Base-by-base conservation (phyloP, 2,329 filamentous ascomycete genomes). In the Triangularia verruculosa region DNA sequence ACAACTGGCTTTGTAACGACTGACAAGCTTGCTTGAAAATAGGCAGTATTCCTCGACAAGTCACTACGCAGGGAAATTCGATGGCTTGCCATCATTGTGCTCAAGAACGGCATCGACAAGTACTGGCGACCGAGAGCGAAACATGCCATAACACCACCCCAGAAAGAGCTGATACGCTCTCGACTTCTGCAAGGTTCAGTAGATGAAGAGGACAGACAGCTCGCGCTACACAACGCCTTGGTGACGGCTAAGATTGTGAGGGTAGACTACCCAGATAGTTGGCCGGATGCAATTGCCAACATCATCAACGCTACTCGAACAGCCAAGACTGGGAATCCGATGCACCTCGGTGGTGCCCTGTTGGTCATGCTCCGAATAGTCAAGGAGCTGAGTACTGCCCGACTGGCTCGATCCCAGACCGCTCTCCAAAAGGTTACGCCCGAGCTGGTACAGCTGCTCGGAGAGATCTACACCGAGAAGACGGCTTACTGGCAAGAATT, bases 31-130 rank as follows among this genome's bases (percentile, higher is more conserved):
- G 9, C 20, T n/a, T 22, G 9, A 51, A 32, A 30, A 30, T 72
- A 96, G 89, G 84, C 89, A 70, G 85, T 92, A 34, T 97, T 93
- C 74, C 83, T 97, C 67, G 91, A 97, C 78, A 87, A 87, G 66
- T 86, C 87, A 1, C 80, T 96, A 1, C 90, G 92, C 1, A 78
- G 86, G 63, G 89, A 96, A 71, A 85, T 94, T 60, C 90, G 95
- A 66, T 93, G 96, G 72, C 87, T 97, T 11, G 91, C 94, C 61
- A 87, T 98, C 63, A 97, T 98, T 69, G 91, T 97, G 74, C 83
- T 99, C 61, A 98, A 98, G 75, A 97, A 98, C 75, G 95, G 93
- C 61, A 93, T 98, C 76, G 94, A 98, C 74, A 93, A 90, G 74
- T 92, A 93, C 76, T 99, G 95, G 95, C 86, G 95, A 13, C 69